These are phyloP conservation scores for Glycine soja DNA, from an alignment of 306 rosid species.

Conservation along the genomic window DNA sequence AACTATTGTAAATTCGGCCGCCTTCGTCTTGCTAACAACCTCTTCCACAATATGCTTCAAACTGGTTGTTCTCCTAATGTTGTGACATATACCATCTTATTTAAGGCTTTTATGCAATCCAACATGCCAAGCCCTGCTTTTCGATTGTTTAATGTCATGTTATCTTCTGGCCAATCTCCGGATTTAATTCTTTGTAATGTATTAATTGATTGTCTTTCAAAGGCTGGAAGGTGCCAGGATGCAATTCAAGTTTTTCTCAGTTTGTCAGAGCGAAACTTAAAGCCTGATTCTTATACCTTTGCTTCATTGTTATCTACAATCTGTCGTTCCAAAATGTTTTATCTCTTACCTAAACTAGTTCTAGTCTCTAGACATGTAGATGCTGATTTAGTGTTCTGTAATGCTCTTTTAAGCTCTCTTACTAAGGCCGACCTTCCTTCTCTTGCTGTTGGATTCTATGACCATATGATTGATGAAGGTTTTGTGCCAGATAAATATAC, in stretches of 20 bases:
- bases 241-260: conserved; percentile 53
- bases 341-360: conserved; percentile 55
- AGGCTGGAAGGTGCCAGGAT: conserved; percentile 58
- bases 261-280: conserved; percentile 44
- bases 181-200: conserved; percentile 70
- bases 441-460: conserved; percentile 54
- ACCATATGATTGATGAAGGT: conserved; percentile 58
- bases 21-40: conserved; percentile 51
- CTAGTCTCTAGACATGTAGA: conserved; percentile 45
- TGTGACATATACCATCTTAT: conserved; percentile 65
- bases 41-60: conserved; percentile 56
- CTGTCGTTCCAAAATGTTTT: conserved; percentile 52
- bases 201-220: conserved; percentile 63
- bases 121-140: conserved; percentile 55
- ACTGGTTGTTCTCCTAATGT: conserved; percentile 46
- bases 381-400: conserved; percentile 64
- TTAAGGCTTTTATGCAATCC: conserved; percentile 66
- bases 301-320: conserved; percentile 51
- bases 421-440: conserved; percentile 57
- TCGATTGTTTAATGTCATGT: conserved; percentile 50
- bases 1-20: conserved; percentile 50
- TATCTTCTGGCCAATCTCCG: conserved; percentile 50
- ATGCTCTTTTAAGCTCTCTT: conserved; percentile 61
- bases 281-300: conserved; percentile 36
- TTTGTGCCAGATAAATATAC: conserved; percentile 66